Conservation (phyloP, 495 filamentous ascomycete genomes). For the Bombardia bombarda region DNA sequence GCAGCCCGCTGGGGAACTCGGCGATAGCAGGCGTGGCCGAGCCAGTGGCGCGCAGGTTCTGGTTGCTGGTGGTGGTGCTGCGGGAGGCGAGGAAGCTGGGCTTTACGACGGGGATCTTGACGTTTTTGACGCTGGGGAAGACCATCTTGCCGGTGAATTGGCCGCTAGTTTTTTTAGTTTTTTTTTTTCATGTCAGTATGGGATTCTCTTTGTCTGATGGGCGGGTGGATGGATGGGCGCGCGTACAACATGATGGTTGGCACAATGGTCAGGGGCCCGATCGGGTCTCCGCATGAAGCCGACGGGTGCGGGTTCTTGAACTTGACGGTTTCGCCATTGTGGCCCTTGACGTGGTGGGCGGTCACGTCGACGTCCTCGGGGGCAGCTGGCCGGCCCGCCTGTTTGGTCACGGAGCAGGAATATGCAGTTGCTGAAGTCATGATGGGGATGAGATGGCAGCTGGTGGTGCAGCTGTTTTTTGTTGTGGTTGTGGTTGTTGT, state of each 20-base stretch:
- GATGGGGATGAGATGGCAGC: too few species aligned
- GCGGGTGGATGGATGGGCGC: too few species aligned
- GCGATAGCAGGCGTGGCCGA: slow-evolving; percentile 95
- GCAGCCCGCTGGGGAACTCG: slow-evolving; percentile 81
- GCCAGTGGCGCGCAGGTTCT: slow-evolving; percentile 89
- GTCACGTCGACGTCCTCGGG: slow-evolving; percentile 15
- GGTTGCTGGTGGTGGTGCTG: slow-evolving; percentile 32
- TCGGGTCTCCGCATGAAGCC: slow-evolving; percentile 12
- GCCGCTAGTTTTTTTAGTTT: too few species aligned
- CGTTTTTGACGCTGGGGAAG: neutral
- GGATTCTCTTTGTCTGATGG: too few species aligned
- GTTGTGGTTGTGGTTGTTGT: too few species aligned
- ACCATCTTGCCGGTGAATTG: neutral
- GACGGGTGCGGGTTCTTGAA: slow-evolving; percentile 29
- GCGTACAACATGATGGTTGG: neutral
- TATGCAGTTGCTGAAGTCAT: too few species aligned
- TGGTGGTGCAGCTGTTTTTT: too few species aligned
- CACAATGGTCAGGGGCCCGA: neutral
- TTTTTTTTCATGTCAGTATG: too few species aligned
- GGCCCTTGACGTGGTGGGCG: slow-evolving; percentile 26
- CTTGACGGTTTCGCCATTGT: slow-evolving; percentile 19
- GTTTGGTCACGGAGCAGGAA: slow-evolving; percentile 13
- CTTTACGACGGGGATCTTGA: slow-evolving; percentile 15
- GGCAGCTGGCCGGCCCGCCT: neutral
- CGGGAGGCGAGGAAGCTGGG: slow-evolving; percentile 62